phyloP scores from a whole-genome alignment of 345 rosid genomes.

The rapeseed (Brassica napus) region Da-Ae NC_063439.1:11833501-11834000 shows the following conservation, averaged over 20 bases:
- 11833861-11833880: not conserved
- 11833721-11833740: not conserved
- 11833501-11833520: conserved; percentile 22
- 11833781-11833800: not conserved
- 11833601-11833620: conserved; percentile 13
- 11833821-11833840: not conserved
- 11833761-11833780: not conserved
- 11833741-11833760: not conserved
- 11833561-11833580: conserved; percentile 27
- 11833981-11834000: not conserved
- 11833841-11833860: not conserved
- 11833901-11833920: not conserved
- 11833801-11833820: not conserved
- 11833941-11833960: not conserved
- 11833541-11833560: conserved; percentile 30
- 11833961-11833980: not conserved
- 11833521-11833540: conserved; percentile 31
- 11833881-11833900: not conserved
- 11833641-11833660: conserved; percentile 15
- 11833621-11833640: conserved; percentile 23
- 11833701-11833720: not conserved
- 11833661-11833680: not conserved
- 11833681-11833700: not conserved
- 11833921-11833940: not conserved
- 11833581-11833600: conserved; percentile 35